phyloP scores from a whole-genome alignment of 1,139 yeast species.

The Zhuliangozyma blackwelliae region DNA sequence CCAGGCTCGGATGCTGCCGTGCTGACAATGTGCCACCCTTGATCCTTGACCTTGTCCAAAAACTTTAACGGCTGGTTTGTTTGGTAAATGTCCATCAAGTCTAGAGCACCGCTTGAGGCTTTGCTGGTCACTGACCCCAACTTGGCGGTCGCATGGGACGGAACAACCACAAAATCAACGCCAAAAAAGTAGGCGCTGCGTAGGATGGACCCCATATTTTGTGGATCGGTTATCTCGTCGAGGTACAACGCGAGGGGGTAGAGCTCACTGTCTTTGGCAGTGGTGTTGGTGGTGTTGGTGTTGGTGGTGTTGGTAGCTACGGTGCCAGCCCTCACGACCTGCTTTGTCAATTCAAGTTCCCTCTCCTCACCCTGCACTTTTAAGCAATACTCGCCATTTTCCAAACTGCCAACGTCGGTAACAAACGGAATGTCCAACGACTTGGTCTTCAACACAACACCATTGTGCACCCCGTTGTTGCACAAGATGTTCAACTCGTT shows the following conservation, averaged over 20 bases:
- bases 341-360: constrained; percentile 11
- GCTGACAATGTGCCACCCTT: constrained; percentile 75
- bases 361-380: constrained; percentile 6
- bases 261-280: constrained; percentile 16
- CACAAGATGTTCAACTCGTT: constrained; percentile 59
- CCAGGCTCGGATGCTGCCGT: constrained; percentile 34
- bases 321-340: constrained; percentile 12
- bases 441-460: constrained; percentile 67
- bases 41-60: constrained; percentile 48
- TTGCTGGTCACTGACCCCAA: constrained; percentile 76
- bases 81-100: constrained; percentile 59
- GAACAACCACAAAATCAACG: constrained; percentile 72
- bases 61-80: constrained; percentile 57
- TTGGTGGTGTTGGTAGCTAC: not conserved
- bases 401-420: constrained; percentile 31
- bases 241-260: constrained; percentile 69
- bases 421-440: constrained; percentile 45
- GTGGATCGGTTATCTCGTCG: constrained; percentile 87
- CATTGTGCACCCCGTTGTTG: constrained; percentile 76
- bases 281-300: constrained; percentile 14
- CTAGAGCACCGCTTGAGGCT: constrained; percentile 87
- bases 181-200: constrained; percentile 83
- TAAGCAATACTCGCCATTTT: constrained; percentile 26
- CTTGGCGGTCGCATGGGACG: constrained; percentile 69
- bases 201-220: constrained; percentile 82